A percentile compares a stretch with the other conserved stretches of the same genome.
These are phyloP conservation scores for Chaetoscypha palmicola DNA, from an alignment of 2,329 filamentous ascomycete species.

Conservation along the genomic window DNA sequence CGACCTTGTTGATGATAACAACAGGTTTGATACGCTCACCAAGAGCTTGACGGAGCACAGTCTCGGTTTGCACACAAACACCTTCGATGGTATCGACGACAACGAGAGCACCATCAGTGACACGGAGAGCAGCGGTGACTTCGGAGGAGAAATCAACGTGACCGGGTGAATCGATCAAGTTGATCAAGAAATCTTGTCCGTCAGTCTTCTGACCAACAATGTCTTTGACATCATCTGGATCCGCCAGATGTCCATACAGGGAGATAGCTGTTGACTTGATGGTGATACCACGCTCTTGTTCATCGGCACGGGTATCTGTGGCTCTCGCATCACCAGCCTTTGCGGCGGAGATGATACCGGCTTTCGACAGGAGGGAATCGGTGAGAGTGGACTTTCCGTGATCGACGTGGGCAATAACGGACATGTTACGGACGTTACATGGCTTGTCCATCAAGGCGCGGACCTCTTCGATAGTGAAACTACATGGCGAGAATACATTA, in stretches of 20 bases:
- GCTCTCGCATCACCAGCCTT: conserved; percentile 95
- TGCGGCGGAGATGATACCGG: conserved; percentile 97
- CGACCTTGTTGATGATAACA: conserved; percentile 99
- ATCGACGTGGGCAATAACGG: conserved; percentile 99
- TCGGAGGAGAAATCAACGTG: conserved; percentile 99
- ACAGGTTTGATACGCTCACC: conserved; percentile 99
- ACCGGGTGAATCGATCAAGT: conserved; percentile 99
- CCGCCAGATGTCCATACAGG: conserved; percentile 78
- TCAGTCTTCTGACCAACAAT: conserved; percentile 81
- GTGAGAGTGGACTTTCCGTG: conserved; percentile 99
- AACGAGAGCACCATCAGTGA: conserved; percentile 98
- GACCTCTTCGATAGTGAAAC: conserved; percentile 98
- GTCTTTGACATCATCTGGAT: conserved; percentile 87
- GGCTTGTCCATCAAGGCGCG: conserved; percentile 73
- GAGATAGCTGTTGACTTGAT: conserved; percentile 99
- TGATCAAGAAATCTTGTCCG: conserved; percentile 98
- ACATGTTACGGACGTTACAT: conserved; percentile 85
- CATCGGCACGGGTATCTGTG: conserved; percentile 93
- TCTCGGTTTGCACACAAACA: conserved; percentile 99
- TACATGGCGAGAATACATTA: conserved; percentile 48
- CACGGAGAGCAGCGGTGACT: conserved; percentile 98
- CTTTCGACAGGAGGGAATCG: conserved; percentile 98
- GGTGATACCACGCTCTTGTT: conserved; percentile 99
- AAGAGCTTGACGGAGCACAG: conserved; percentile 96
- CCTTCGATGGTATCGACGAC: conserved; percentile 99